Evolutionary conservation across 2,329 filamentous ascomycete genomes (phyloP).

Genomic region (Hirsutella rhossiliensis): DNA sequence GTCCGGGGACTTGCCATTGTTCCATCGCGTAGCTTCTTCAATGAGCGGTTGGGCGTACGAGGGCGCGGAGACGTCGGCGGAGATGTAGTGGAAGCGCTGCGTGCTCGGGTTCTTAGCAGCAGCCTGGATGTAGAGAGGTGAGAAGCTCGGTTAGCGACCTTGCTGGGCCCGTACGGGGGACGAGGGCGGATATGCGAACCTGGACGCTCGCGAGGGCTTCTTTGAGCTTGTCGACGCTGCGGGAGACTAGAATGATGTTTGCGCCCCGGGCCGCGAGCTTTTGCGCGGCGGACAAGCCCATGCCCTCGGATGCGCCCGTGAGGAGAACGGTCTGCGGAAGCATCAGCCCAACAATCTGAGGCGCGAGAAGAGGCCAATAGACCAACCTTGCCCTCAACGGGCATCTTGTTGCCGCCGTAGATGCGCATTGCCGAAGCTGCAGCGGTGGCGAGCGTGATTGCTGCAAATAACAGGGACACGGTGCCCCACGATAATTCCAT

Average conservation of each 20-base stretch:
- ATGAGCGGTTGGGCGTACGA: conserved; percentile 61
- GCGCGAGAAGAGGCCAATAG: background rate
- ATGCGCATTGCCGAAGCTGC: conserved; percentile 48
- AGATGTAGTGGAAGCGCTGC: conserved; percentile 76
- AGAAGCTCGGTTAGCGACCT: background rate
- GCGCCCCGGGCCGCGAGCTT: conserved; percentile 75
- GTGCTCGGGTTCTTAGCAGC: conserved; percentile 50
- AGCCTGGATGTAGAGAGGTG: conserved; percentile 32
- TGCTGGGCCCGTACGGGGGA: background rate
- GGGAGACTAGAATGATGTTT: conserved; percentile 74
- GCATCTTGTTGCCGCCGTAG: conserved; percentile 61
- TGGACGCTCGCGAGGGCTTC: conserved; percentile 53
- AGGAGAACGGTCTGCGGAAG: conserved; percentile 63
- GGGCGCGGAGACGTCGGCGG: conserved; percentile 64
- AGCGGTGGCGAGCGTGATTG: conserved; percentile 21
- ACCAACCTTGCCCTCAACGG: conserved; percentile 69
- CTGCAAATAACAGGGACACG: conserved; percentile 10
- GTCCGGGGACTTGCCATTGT: conserved; percentile 60
- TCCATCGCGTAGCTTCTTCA: conserved; percentile 65
- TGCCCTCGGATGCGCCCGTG: conserved; percentile 86
- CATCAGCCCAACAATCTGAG: conserved; percentile 1
- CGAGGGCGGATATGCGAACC: conserved; percentile 25
- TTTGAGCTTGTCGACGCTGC: conserved; percentile 63
- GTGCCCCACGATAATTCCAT: conserved; percentile 4
- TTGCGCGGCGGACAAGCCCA: conserved; percentile 66